Evolutionary conservation across 2,329 filamentous ascomycete genomes (phyloP).

Genomic region (Colletotrichum gigasporum): DNA sequence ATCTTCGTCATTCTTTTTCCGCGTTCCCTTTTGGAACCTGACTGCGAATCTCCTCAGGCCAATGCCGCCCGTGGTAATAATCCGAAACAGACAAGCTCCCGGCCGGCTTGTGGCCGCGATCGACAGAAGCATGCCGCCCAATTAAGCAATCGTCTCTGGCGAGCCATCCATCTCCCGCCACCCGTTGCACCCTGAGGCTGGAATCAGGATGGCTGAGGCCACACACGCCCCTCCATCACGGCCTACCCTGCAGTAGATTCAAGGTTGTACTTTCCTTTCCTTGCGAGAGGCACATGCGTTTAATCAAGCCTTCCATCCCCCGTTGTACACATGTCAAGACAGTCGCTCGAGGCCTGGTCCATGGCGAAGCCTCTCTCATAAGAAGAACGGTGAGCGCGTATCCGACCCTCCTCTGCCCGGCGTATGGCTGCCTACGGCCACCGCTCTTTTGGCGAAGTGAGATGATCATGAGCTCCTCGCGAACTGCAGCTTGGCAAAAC

Average conservation of each 20-base stretch:
- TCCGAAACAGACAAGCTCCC: slow-evolving; percentile 26
- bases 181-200: slow-evolving; percentile 3
- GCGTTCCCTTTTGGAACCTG: slow-evolving; percentile 25
- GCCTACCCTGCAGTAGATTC: slow-evolving; percentile 11
- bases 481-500: slow-evolving; percentile 20
- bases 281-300: slow-evolving; percentile 21
- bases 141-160: slow-evolving; percentile 20
- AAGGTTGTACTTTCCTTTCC: slow-evolving; percentile 31
- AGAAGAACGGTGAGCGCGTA: slow-evolving; percentile 26
- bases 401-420: slow-evolving; percentile 8
- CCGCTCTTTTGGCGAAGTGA: slow-evolving; percentile 28
- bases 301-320: slow-evolving; percentile 16
- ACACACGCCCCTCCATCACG: slow-evolving; percentile 17
- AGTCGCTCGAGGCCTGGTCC: slow-evolving; percentile 12
- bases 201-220: slow-evolving; percentile 1
- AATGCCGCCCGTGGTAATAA: slow-evolving; percentile 12
- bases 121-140: slow-evolving; percentile 22
- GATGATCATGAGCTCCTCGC: slow-evolving; percentile 25
- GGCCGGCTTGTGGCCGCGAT: slow-evolving; percentile 11
- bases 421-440: slow-evolving; percentile 18
- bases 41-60: neutral
- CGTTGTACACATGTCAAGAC: slow-evolving; percentile 18
- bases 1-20: slow-evolving; percentile 16
- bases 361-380: slow-evolving; percentile 14
- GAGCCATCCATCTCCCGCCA: slow-evolving; percentile 4